These are phyloP conservation scores for Yamadazyma philogaea DNA, from an alignment of 805 yeast genomes.

Conservation along the genomic window DNA sequence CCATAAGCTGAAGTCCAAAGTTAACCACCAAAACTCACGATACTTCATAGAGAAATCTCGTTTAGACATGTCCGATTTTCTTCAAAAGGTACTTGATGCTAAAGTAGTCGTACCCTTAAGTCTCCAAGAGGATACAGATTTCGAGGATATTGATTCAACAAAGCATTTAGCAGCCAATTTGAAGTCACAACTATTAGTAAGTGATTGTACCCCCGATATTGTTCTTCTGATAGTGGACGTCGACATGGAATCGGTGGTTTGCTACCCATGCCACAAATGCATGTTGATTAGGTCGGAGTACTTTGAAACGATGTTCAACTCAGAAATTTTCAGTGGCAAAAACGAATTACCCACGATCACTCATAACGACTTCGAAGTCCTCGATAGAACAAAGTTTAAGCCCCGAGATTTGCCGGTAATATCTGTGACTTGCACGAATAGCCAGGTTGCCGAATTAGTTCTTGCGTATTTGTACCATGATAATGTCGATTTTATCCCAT, in stretches of 20 bases:
- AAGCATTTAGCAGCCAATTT: conserved; percentile 18
- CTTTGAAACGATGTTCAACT: conserved; percentile 59
- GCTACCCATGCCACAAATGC: conserved; percentile 64
- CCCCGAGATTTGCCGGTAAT: conserved; percentile 24
- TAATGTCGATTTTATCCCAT: conserved; percentile 46
- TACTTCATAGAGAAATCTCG: conserved; percentile 35
- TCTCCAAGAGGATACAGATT: conserved; percentile 24
- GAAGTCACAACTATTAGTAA: conserved; percentile 21
- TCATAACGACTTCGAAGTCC: conserved; percentile 15
- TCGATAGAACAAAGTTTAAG: conserved; percentile 17
- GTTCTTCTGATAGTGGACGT: conserved; percentile 37
- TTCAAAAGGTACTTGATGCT: conserved; percentile 22
- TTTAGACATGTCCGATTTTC: conserved; percentile 28
- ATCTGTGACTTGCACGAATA: conserved; percentile 20
- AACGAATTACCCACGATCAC: conserved; percentile 8
- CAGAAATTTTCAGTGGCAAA: conserved; percentile 29
- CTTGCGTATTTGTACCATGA: conserved; percentile 56
- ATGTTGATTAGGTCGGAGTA: conserved; percentile 61
- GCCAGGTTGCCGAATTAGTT: conserved; percentile 16
- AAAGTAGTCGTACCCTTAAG: conserved; percentile 13
- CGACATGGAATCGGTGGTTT: conserved; percentile 24
- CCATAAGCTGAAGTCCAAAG: conserved; percentile 23
- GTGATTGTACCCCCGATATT: conserved; percentile 44
- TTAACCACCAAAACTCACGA: conserved; percentile 30
- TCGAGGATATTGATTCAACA: conserved; percentile 27